Evolutionary conservation across 1,139 yeast genomes (phyloP).

Genomic region (Yamadazyma aaseri): DNA sequence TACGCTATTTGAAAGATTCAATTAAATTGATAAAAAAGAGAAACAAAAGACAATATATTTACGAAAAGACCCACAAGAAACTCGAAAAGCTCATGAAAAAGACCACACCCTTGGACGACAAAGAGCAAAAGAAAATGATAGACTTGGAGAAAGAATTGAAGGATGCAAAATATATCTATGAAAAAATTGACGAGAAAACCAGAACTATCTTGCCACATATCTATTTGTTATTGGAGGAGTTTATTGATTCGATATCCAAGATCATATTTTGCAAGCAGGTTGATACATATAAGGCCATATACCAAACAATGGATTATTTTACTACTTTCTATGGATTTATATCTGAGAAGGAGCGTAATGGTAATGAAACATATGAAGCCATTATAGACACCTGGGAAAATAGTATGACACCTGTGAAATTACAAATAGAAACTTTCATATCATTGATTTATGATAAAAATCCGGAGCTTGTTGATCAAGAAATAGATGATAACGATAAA

Average conservation of each 20-base stretch:
- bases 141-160: constrained; percentile 28
- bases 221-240: constrained; percentile 49
- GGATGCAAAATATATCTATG: constrained; percentile 29
- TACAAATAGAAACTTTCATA: constrained; percentile 39
- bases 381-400: constrained; percentile 38
- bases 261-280: constrained; percentile 32
- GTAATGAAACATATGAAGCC: constrained; percentile 18
- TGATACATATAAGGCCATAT: constrained; percentile 29
- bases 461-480: constrained; percentile 31
- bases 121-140: constrained; percentile 35
- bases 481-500: constrained; percentile 30
- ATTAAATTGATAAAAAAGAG: constrained; percentile 46
- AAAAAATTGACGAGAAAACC: constrained; percentile 39
- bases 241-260: constrained; percentile 42
- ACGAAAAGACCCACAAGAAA: constrained; percentile 36
- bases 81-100: constrained; percentile 45
- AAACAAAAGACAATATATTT: constrained; percentile 41
- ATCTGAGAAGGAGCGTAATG: constrained; percentile 8
- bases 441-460: constrained; percentile 27
- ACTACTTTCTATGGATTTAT: constrained; percentile 39
- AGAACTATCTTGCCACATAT: constrained; percentile 46
- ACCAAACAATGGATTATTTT: constrained; percentile 29
- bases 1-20: constrained; percentile 32
- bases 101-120: constrained; percentile 33
- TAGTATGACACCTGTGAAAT: constrained; percentile 27